A percentile compares a stretch with the other conserved stretches of the same genome.
Evolutionary conservation across 1,284 basidiomycete species (phyloP).

Genomic region (Rhodotorula glutinis): DNA sequence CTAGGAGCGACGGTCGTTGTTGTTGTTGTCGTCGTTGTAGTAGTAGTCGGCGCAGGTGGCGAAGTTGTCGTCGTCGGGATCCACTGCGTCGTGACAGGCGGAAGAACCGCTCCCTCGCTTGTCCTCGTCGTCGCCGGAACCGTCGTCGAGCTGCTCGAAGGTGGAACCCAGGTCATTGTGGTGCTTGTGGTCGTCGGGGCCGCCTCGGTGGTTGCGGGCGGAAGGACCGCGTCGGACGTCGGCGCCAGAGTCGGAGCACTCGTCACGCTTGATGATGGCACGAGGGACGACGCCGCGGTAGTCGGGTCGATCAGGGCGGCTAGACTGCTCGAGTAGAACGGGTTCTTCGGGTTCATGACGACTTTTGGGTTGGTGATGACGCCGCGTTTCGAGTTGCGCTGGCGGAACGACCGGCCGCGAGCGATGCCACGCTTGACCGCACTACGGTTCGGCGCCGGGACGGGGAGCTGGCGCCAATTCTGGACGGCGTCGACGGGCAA

Average conservation of each 20-base stretch:
- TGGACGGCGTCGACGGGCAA: background rate
- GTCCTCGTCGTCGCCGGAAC: background rate
- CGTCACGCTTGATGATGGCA: background rate
- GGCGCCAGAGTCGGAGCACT: background rate
- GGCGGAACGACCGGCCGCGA: background rate
- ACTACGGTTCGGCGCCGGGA: background rate
- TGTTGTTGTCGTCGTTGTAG: background rate
- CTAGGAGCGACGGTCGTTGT: background rate
- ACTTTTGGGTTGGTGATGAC: constrained; percentile 25
- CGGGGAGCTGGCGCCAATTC: background rate
- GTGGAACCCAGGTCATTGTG: background rate
- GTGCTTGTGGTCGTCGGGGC: background rate
- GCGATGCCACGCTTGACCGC: background rate
- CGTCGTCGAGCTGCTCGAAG: background rate
- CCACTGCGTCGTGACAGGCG: background rate
- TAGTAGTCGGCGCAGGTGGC: background rate
- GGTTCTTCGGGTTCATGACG: constrained; percentile 25
- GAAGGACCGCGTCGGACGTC: background rate
- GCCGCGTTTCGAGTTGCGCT: background rate
- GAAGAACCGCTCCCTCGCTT: background rate
- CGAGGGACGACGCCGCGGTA: background rate
- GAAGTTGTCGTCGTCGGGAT: background rate
- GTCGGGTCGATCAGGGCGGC: constrained; percentile 1
- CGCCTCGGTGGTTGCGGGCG: background rate
- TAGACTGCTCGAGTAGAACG: constrained; percentile 10